A percentile compares a stretch with the other conserved stretches of the same genome.
phyloP scores from a whole-genome alignment of 768 basidiomycete genomes.

The Podaxis rugospora region DNA sequence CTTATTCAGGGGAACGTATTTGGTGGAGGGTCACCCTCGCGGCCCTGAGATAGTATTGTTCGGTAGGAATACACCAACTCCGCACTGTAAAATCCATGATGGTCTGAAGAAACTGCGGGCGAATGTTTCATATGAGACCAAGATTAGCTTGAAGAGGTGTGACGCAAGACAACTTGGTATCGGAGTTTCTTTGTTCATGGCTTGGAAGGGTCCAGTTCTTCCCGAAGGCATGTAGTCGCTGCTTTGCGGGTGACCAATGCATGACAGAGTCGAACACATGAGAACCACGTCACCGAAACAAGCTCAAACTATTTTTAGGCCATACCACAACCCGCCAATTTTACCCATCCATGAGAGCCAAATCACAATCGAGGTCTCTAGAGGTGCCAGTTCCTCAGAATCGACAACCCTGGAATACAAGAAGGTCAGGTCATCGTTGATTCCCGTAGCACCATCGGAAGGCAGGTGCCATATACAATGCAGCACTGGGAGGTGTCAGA shows the following conservation, averaged over 20 bases:
- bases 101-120: background rate
- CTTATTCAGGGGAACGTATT: background rate
- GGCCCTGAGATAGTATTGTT: background rate
- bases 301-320: background rate
- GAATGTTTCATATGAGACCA: background rate
- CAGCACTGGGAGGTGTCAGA: background rate
- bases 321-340: background rate
- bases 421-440: background rate
- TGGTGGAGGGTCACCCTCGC: background rate
- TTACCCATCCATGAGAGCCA: slow-evolving; percentile 5
- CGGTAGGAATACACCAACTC: background rate
- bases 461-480: background rate
- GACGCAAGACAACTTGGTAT: background rate
- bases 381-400: background rate
- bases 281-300: background rate
- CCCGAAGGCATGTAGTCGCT: background rate
- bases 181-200: background rate
- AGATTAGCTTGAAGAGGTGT: background rate
- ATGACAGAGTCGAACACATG: background rate
- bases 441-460: background rate
- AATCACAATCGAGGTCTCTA: background rate
- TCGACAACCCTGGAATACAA: background rate
- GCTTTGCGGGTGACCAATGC: background rate
- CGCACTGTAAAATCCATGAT: background rate
- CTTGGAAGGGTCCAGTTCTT: background rate